Percentiles rank a stretch among this genome's conserved stretches.
Conservation (phyloP, 257 asterid genomes). For the Paraleonurus japonicus region DNA sequence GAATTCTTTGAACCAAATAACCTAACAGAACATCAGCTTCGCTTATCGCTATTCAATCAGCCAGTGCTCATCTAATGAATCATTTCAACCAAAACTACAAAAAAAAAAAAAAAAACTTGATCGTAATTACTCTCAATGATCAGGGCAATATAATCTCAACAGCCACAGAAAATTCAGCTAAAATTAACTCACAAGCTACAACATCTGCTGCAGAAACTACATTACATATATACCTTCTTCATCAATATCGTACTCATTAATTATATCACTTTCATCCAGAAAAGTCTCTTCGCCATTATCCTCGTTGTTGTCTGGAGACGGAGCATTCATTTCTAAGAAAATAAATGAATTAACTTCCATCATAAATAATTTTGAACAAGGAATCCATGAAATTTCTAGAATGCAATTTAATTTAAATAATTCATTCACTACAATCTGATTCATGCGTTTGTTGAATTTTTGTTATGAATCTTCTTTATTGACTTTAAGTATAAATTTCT, state of each 20-base stretch:
- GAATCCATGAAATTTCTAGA: neutral
- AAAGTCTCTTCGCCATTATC: constrained; percentile 47
- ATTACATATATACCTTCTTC: constrained; percentile 61
- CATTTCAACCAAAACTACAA: neutral
- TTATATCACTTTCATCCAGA: constrained; percentile 64
- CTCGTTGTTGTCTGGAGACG: constrained; percentile 31
- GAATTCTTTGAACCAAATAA: neutral
- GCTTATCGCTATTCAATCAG: neutral
- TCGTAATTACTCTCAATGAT: neutral
- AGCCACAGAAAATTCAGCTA: neutral
- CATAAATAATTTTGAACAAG: neutral
- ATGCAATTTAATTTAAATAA: neutral
- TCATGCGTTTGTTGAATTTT: no score
- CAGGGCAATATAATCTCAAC: neutral
- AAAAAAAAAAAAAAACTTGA: neutral
- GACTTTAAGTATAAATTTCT: no score
- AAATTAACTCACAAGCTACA: neutral
- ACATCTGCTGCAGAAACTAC: neutral
- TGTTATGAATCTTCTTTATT: no score
- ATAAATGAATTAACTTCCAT: neutral
- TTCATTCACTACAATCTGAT: neutral
- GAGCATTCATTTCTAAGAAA: constrained; percentile 33
- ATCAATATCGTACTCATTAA: constrained; percentile 62
- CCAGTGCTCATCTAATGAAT: neutral
- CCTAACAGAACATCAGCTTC: constrained; percentile 1